These are phyloP conservation scores for Chamaecyparis obtusa DNA, from an alignment of 75 land plant species.

Conservation along the genomic window DNA sequence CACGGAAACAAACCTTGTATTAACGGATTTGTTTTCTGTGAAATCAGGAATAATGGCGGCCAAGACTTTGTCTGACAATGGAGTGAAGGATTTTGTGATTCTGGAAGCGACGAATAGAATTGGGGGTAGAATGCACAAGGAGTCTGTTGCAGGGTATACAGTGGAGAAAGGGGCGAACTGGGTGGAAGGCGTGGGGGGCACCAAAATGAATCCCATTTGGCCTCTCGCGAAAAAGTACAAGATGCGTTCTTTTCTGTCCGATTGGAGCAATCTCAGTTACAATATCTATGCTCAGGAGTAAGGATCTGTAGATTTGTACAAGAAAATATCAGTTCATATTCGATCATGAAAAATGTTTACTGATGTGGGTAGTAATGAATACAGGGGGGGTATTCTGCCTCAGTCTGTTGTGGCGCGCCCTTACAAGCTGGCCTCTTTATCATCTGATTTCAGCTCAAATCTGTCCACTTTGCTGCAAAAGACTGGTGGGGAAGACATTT, in stretches of 20 bases:
- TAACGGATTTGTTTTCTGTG: not conserved
- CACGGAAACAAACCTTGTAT: too few relatives aligned
- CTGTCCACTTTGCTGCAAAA: not conserved
- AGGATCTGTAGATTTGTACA: too few relatives aligned
- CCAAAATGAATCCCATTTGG: constrained; percentile 33
- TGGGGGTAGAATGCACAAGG: not conserved
- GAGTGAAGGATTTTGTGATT: constrained; percentile 25
- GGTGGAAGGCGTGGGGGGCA: constrained; percentile 39
- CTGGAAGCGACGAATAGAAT: constrained; percentile 13
- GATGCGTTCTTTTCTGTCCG: not conserved
- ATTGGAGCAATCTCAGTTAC: too few relatives aligned
- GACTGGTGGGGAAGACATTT: constrained; percentile 6
- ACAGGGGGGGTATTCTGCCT: not conserved
- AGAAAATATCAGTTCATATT: too few relatives aligned
- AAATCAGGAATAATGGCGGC: constrained; percentile 18
- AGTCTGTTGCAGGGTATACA: constrained; percentile 16
- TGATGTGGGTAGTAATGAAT: not conserved
- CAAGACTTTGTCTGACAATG: constrained; percentile 27
- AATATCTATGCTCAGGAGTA: too few relatives aligned
- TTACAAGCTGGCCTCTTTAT: not conserved
- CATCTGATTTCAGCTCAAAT: not conserved
- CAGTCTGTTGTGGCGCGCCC: not conserved
- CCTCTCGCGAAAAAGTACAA: constrained; percentile 25
- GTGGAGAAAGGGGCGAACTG: constrained; percentile 47
- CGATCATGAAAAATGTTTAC: not conserved